Percentiles rank a stretch among this genome's conserved stretches.
Evolutionary conservation across 495 filamentous ascomycete genomes (phyloP).

Genomic region (Chaetomidium leptoderma): DNA sequence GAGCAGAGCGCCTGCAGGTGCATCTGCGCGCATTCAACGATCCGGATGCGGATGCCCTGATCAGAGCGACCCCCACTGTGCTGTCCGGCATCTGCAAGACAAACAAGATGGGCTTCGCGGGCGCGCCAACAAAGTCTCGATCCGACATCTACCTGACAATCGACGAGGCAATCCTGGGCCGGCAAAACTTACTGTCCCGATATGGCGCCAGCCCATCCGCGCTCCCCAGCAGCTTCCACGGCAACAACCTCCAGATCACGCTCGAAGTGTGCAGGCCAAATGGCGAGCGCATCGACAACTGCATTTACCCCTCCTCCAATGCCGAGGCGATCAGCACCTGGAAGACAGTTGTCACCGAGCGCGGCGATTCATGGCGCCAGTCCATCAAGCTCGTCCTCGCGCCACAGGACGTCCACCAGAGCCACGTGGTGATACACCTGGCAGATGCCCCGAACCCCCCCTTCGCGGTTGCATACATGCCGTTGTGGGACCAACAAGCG

Average conservation of each 20-base stretch:
- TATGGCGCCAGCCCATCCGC: slow-evolving; percentile 70
- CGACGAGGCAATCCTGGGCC: slow-evolving; percentile 65
- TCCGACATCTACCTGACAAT: slow-evolving; percentile 94
- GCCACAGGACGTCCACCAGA: slow-evolving; percentile 71
- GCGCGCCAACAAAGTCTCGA: slow-evolving; percentile 77
- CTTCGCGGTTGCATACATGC: slow-evolving; percentile 88
- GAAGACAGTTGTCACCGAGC: slow-evolving; percentile 75
- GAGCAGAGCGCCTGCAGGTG: slow-evolving; percentile 69
- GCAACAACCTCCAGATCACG: slow-evolving; percentile 79
- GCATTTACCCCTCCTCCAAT: slow-evolving; percentile 83
- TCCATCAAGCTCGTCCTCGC: slow-evolving; percentile 78
- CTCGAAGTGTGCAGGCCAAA: slow-evolving; percentile 75
- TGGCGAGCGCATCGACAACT: slow-evolving; percentile 78
- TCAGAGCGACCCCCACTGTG: slow-evolving; percentile 81
- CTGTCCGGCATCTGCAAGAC: slow-evolving; percentile 76
- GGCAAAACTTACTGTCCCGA: slow-evolving; percentile 74
- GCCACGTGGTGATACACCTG: slow-evolving; percentile 85
- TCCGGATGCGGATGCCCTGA: slow-evolving; percentile 70
- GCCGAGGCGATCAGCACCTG: slow-evolving; percentile 69
- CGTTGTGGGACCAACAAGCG: slow-evolving; percentile 86
- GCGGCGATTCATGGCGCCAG: slow-evolving; percentile 79
- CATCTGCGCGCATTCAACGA: slow-evolving; percentile 70
- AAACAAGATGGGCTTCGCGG: slow-evolving; percentile 89
- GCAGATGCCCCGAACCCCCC: slow-evolving; percentile 79
- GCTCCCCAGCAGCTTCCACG: slow-evolving; percentile 55